phyloP scores from a whole-genome alignment of 371 early-diverging fungal genomes.

The Fennellomyces sp. region DNA sequence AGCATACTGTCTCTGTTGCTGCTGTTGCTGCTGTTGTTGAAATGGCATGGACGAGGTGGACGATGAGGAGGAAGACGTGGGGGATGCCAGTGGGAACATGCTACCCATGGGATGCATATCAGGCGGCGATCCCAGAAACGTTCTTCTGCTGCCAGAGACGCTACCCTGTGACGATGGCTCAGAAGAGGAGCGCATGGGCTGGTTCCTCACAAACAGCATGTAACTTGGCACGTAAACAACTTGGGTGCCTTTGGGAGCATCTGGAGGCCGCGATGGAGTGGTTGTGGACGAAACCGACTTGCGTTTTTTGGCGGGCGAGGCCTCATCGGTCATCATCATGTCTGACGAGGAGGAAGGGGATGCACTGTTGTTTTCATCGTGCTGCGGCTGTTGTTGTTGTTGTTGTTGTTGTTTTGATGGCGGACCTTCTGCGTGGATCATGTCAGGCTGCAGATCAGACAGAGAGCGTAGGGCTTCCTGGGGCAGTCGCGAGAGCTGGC shows the following conservation, averaged over 20 bases:
- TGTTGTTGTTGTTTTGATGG: not conserved
- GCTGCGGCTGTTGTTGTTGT: conserved; percentile 2
- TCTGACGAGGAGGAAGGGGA: conserved; percentile 9
- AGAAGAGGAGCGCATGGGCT: conserved; percentile 27
- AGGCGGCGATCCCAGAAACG: conserved; percentile 14
- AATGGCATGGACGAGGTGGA: conserved; percentile 39
- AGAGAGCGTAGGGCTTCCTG: conserved; percentile 15
- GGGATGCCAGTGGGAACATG: conserved; percentile 32
- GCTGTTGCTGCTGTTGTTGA: conserved; percentile 15
- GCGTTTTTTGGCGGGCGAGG: conserved; percentile 33
- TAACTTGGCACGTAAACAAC: conserved; percentile 37
- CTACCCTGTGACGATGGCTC: conserved; percentile 21
- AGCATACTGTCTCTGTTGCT: conserved; percentile 13
- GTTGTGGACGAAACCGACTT: conserved; percentile 20
- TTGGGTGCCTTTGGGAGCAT: conserved; percentile 42
- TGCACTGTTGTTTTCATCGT: not conserved
- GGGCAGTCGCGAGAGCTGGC: conserved; percentile 21
- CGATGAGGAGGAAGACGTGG: conserved; percentile 43
- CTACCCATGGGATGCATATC: conserved; percentile 7
- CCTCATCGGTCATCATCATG: conserved; percentile 12
- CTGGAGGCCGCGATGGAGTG: conserved; percentile 1
- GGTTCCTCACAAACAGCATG: conserved; percentile 30
- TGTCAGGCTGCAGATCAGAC: conserved; percentile 17
- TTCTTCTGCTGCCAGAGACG: conserved; percentile 3
- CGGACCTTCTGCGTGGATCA: conserved; percentile 17